Percentiles rank a stretch among this genome's conserved stretches.
Evolutionary conservation across 257 asterid species (phyloP).

Genomic region (Solanum etuberosum): DNA sequence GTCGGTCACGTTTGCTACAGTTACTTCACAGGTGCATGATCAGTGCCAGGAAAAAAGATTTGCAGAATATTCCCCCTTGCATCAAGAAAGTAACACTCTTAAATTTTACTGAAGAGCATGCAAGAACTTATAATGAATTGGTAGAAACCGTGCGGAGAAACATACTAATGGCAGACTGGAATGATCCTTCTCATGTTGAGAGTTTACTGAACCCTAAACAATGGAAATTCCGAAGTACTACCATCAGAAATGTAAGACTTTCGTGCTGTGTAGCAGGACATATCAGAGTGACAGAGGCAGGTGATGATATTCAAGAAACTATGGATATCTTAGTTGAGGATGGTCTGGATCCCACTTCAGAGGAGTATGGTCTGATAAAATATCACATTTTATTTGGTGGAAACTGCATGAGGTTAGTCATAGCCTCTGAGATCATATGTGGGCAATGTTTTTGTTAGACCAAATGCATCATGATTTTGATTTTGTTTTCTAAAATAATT

Average conservation of each 20-base stretch:
- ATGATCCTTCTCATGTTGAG: slow-evolving; percentile 96
- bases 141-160: slow-evolving; percentile 90
- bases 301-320: slow-evolving; percentile 95
- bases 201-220: slow-evolving; percentile 87
- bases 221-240: slow-evolving; percentile 84
- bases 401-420: slow-evolving; percentile 63
- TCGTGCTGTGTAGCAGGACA: slow-evolving; percentile 99
- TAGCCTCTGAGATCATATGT: slow-evolving; percentile 6
- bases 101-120: slow-evolving; percentile 74
- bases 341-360: slow-evolving; percentile 56
- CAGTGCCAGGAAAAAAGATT: slow-evolving; percentile 81
- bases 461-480: slow-evolving; percentile 1
- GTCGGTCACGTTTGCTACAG: slow-evolving; percentile 71
- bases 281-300: slow-evolving; percentile 75
- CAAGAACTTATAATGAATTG: slow-evolving; percentile 85
- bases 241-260: slow-evolving; percentile 76
- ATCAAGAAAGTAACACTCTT: slow-evolving; percentile 58
- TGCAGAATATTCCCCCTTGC: slow-evolving; percentile 90
- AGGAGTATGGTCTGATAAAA: slow-evolving; percentile 57
- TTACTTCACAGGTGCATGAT: slow-evolving; percentile 91
- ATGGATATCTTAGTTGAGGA: slow-evolving; percentile 68
- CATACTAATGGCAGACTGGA: slow-evolving; percentile 96
- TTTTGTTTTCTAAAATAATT: neutral
- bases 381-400: slow-evolving; percentile 58
- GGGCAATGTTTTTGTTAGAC: slow-evolving; percentile 4